Evolutionary conservation across 768 basidiomycete genomes (phyloP), one percentile per base, ranked within the genome.

Genomic region (Obba rivulosa): DNA sequence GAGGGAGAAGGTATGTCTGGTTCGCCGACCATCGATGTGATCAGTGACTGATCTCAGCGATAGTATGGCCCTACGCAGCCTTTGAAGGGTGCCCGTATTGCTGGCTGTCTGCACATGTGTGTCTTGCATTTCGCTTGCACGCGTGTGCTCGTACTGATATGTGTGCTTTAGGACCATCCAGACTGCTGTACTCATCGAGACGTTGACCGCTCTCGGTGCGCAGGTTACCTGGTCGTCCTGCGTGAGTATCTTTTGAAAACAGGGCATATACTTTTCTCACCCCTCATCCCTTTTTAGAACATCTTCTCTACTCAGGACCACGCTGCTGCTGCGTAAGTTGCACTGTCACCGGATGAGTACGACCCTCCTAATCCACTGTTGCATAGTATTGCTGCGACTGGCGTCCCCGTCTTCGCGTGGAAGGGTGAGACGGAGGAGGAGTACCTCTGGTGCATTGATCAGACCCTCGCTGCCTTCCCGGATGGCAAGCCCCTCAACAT

Each of bases 241-340:
- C 70, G 90, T 92, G 68, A 38, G 87, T 76, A 31, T 52, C 9
- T 38, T 46, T 41, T n/a, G n/a, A 2, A 10, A 38, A n/a, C 24
- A 24, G 16, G 34, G 39, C 38, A 31, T 20, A 24, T 17, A 17
- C 38, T 24, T 24, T 16, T 18, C 14, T 21, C n/a, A 13, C 34
- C 5, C 8, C 28, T 42, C 18, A 31, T 44, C 42, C 39, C 41
- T 28, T 37, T 62, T 31, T 53, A 92, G 91, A 96, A 99, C 76
- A 99, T 99, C 68, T 99, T 95, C 76, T 98, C 96, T 43, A 99
- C 96, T 44, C 96, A 99, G 72, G 96, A 99, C 68, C 96, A 99
- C 72, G 96, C 96, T 46, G 96, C 96, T 45, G 88, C 96, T 57
- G 96, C 91, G 87, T 91, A 67, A 63, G 85, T 78, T 14, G 17